Percentiles rank a stretch among this genome's conserved stretches.
Evolutionary conservation across 306 rosid species (phyloP).

Genomic region (Citrullus mucosospermus): DNA sequence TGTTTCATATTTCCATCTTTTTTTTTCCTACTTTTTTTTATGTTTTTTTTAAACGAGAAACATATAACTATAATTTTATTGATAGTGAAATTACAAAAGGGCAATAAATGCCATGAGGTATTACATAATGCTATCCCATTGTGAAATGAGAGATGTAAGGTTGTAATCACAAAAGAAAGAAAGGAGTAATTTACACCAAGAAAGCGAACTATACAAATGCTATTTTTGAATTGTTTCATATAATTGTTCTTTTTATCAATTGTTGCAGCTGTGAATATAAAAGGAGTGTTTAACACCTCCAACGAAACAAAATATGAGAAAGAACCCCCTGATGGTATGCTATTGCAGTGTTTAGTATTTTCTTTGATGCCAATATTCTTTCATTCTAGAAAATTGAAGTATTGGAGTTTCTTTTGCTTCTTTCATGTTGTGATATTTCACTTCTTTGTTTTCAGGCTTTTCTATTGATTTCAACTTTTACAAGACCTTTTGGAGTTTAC

Average conservation of each 20-base stretch:
- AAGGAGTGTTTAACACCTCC: slow-evolving; percentile 97
- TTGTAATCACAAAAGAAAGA: no score
- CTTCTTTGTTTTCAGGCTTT: slow-evolving; percentile 49
- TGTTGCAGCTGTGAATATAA: slow-evolving; percentile 78
- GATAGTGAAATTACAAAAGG: no score
- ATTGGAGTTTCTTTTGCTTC: not conserved
- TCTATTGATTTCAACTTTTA: slow-evolving; percentile 96
- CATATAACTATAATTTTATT: no score
- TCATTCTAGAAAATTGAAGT: not conserved
- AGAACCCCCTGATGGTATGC: slow-evolving; percentile 70
- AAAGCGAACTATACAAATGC: not conserved
- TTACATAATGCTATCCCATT: no score
- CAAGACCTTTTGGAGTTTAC: slow-evolving; percentile 96
- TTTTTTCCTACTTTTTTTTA: not conserved
- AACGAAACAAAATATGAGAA: slow-evolving; percentile 93
- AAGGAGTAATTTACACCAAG: no score
- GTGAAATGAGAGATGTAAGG: no score
- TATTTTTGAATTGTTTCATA: slow-evolving; percentile 6
- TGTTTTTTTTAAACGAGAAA: no score
- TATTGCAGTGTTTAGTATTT: slow-evolving; percentile 6
- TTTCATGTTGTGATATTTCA: not conserved
- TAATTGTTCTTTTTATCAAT: slow-evolving; percentile 12
- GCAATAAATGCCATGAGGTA: no score
- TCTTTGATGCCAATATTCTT: not conserved
- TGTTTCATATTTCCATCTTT: not conserved